Evolutionary conservation across 2,329 filamentous ascomycete genomes (phyloP), one percentile per base, ranked within the genome.

Genomic region (Rutstroemia sydowiana): DNA sequence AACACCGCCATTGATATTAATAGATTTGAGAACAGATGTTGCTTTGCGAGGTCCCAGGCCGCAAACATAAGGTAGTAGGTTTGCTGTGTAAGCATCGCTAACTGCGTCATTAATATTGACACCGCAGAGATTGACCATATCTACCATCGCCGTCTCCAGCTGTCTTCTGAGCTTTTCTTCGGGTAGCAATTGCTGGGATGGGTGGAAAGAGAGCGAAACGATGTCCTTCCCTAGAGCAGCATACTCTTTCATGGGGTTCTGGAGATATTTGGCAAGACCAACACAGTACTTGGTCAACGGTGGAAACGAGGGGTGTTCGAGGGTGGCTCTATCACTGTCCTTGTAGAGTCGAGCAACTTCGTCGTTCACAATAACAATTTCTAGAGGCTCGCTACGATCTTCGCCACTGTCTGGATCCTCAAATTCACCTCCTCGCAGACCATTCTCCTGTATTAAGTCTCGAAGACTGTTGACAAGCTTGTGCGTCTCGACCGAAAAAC

Each of bases 291-390:
- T 81, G 1, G 86, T 88, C 47, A 95, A 75, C 6, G 88, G 81
- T 48, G 82, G 79, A 28, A 95, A 76, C 11, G 84, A 84, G 5
- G 93, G 90, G 65, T 95, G 88, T 57, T 97, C 92, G 10, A 79
- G 73, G 45, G 79, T 75, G 10, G 87, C 91, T 39, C 91, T 82
- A 13, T 84, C 80, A 66, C 90, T 96, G 62, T 90, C 88, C 69
- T 96, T 91, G 72, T 96, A 98, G 3, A 97, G 78, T 41, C 93
- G 83, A n/a, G 93, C 93, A 45, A 96, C 90, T 70, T 98, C 93
- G 62, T 98, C 93, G 61, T 97, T 96, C 56, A 96, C 87, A 50
- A 95, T 82, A 28, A 97, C 76, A 9, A 97, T 86, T 54, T 97
- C 92, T 28, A 98, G 75, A 10, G 82, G 81, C 63, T 95, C 90